Base-by-base conservation (phyloP, 495 filamentous ascomycete species). In the Pyrenula aspistea region DNA sequence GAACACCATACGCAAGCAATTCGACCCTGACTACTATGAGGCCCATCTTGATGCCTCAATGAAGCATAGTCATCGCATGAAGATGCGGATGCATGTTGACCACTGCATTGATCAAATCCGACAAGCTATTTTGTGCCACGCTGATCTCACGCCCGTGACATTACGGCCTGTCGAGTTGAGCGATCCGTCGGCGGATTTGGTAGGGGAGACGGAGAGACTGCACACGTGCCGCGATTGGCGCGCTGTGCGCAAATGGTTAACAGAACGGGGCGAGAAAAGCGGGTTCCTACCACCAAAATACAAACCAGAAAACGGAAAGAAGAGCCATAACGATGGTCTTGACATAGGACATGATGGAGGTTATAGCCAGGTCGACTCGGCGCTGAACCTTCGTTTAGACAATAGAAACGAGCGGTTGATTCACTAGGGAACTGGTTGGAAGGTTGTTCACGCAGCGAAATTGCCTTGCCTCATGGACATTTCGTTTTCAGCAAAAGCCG, bases 31-130 rank as follows among this genome's bases (percentile, higher is more conserved):
- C 25, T 49, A 59, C 23, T 59, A 59, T 36, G 31, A 57, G 15
- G 42, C 58, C 12, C 48, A 48, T 2, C 31, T 42, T 42, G 31
- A 42, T 15, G 31, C 31, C 31, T 4, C 31, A 42, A 42, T 42
- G 31, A 42, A 42, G 31, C 31, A 42, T 15, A 42, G 31, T 42
- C 31, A 42, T 42, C 31, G 31, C 15, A 42, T 42, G 31, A 42
- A 42, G 15, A 55, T 61, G 53, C 57, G 51, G 23, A 59, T 59
- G 22, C 57, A 63, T 53, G 58, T 54, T 25, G 57, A 59, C 50
- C 66, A 71, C 60, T 71, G 69, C 52, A 56, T 69, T 49, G 65
- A 71, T 48, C 63, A 68, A 47, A 54, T 71, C 21, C 64, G 68
- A n/a, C 68, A 71, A 55, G 54, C 65, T 0, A 55, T 68, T 36